Base-by-base conservation (phyloP, 1,284 basidiomycete genomes). In the Thecaphora frezii region DNA sequence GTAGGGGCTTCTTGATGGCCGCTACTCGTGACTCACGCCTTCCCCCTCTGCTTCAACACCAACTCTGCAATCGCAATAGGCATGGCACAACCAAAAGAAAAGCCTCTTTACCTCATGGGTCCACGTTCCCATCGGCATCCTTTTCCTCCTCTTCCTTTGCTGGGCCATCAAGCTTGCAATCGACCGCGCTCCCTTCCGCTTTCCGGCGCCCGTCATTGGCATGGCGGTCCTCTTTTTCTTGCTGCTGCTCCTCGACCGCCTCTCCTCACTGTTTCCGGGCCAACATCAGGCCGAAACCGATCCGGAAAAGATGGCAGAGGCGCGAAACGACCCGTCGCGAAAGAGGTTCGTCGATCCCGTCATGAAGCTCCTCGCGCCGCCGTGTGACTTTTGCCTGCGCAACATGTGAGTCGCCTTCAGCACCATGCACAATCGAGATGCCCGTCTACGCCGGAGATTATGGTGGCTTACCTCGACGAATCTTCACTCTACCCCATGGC, bases 351-450 rank as follows among this genome's bases (percentile, higher is more conserved):
- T 65, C 44, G 58, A 62, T 3, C 62, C 62, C 9, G 12, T 61
- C 24, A 53, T 65, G 58, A 42, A 24, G 21, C 8, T 71, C 16
- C 37, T 74, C 5, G 73, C 68, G 33, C 69, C 73, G 10, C 73
- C 73, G 13, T 71, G 66, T 40, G 71, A 73, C 40, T 74, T 74
- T 28, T 64, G 63, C 22, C 46, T 74, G 23, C 52, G 71, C 0
- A 73, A 73, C 58, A 74, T 74, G 73, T 57, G 48, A 33, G 28
- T 28, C 28, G 13, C 5, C 28, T 7, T 28, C 28, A 13, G 7
- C 28, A 7, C 28, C 7, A 5, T 28, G 28, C 28, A 13, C 13
- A 28, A 13, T n/a, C n/a, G n/a, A n/a, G n/a, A n/a, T n/a, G n/a
- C n/a, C n/a, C n/a, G n/a, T n/a, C n/a, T n/a, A n/a, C n/a, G n/a